Base-by-base conservation (phyloP, 2,329 filamentous ascomycete species). In the Calonectria pauciramosa region DNA sequence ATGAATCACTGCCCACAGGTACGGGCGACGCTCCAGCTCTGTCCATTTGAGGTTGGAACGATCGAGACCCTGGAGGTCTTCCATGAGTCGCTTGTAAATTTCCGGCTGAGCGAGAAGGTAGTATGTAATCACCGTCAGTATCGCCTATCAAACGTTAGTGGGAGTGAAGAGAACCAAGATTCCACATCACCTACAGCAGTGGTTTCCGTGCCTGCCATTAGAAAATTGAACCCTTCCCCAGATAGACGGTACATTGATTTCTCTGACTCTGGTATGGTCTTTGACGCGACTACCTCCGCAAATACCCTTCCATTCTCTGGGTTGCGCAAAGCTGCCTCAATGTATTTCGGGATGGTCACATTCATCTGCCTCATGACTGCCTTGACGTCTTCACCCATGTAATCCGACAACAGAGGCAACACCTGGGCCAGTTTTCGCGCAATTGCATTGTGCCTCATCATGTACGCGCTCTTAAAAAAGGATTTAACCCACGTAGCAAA, bases 171-270 rank as follows among this genome's bases (percentile, higher is more conserved):
- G 1, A 32, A 5, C 11, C 0, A 4, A 30, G 1, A 13, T 14
- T 16, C 23, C 11, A 11, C 0, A 26, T 10, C 4, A 26, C 83
- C 81, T 32, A 83, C 84, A 23, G 82, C 83, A 9, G 79, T 82
- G 2, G 83, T 88, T 73, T 88, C 86, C 0, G 84, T 84, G 0
- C 86, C 86, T 2, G 84, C 87, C 2, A 80, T 75, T 0, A 87
- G 66, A 28, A 88, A 73, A 6, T 81, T 76, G 30, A 83, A 83
- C 0, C 83, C 86, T 56, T 88, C 87, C 6, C 86, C 81, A 16
- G 81, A 81, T 1, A 87, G 77, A 0, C 85, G 79, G 13, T 82
- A 78, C 5, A 79, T 73, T 0, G 81, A 82, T 52, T 85, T 86
- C 63, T 89, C 86, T 6, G 85, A 76, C 75, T 78, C 14, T 80